phyloP scores from a whole-genome alignment of 352 stramenopile species.

The Globisporangium cylindrosporum region DNA sequence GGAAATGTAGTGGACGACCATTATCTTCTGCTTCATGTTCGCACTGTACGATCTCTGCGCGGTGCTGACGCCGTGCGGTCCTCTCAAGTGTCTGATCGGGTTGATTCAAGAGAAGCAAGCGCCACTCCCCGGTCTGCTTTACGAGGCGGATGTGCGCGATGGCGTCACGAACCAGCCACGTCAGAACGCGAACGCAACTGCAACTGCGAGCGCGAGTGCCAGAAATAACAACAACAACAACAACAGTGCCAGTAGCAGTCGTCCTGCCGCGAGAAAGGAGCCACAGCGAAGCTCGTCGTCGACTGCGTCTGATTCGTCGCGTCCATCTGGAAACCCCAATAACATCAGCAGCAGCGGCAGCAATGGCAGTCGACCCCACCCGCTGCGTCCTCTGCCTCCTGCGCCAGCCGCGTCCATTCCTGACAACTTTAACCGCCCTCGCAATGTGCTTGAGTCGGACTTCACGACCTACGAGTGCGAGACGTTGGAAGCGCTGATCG shows the following conservation, averaged over 20 bases:
- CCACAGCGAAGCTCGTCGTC: constrained; percentile 34
- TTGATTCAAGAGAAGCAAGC: constrained; percentile 92
- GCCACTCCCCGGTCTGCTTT: constrained; percentile 92
- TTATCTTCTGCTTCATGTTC: constrained; percentile 93
- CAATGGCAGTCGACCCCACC: constrained; percentile 20
- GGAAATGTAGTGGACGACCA: constrained; percentile 79
- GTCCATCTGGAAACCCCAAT: constrained; percentile 11
- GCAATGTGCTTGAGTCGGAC: constrained; percentile 70
- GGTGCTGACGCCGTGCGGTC: constrained; percentile 96
- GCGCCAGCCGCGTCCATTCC: constrained; percentile 12
- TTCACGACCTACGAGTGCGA: constrained; percentile 79
- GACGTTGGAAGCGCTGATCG: constrained; percentile 70
- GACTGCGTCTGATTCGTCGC: constrained; percentile 36
- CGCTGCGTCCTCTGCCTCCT: constrained; percentile 20
- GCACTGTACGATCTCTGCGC: constrained; percentile 98
- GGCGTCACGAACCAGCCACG: constrained; percentile 51
- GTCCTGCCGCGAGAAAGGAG: constrained; percentile 9
- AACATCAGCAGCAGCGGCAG: not conserved
- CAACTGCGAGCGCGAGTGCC: not conserved
- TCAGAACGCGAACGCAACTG: constrained; percentile 11
- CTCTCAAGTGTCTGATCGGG: constrained; percentile 91
- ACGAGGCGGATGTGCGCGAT: constrained; percentile 91
- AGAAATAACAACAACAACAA: constrained; percentile 19
- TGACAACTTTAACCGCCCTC: constrained; percentile 33
- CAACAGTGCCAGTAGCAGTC: constrained; percentile 22